A percentile compares a stretch with the other conserved stretches of the same genome.
Conservation (phyloP, 768 basidiomycete genomes). For the Pisolithus sp. region DNA sequence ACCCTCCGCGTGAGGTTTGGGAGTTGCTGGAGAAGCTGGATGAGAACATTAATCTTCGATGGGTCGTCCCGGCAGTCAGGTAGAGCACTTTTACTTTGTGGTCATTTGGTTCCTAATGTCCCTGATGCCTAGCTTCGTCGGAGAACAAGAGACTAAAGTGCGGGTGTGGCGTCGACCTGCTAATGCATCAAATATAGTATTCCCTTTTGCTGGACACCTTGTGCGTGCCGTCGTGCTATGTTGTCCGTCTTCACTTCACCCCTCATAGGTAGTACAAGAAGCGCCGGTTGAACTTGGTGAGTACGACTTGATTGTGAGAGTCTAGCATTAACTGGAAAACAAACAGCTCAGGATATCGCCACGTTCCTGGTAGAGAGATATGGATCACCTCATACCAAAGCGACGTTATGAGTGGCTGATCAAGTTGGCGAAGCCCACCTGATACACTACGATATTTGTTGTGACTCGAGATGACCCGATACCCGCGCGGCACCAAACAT, state of each 20-base stretch:
- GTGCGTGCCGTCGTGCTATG: slow-evolving; percentile 13
- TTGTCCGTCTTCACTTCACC: background rate
- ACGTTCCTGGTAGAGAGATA: slow-evolving; percentile 16
- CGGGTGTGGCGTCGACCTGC: slow-evolving; percentile 26
- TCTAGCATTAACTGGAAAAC: background rate
- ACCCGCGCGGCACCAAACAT: no score
- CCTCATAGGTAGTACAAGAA: slow-evolving; percentile 22
- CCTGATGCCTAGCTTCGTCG: slow-evolving; percentile 8
- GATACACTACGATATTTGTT: background rate
- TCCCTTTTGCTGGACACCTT: slow-evolving; percentile 23
- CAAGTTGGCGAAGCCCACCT: background rate
- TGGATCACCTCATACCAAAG: slow-evolving; percentile 1
- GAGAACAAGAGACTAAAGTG: slow-evolving; percentile 7
- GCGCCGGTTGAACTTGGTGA: slow-evolving; percentile 25
- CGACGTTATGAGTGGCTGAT: background rate
- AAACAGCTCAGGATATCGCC: slow-evolving; percentile 20
- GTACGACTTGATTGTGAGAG: background rate
- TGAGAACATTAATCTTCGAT: slow-evolving; percentile 20
- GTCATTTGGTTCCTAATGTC: background rate
- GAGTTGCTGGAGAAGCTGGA: slow-evolving; percentile 21
- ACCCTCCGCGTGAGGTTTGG: slow-evolving; percentile 20
- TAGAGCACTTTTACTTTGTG: slow-evolving; percentile 2
- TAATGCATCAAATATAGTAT: slow-evolving; percentile 24
- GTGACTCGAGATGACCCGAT: no score
- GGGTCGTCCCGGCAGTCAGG: slow-evolving; percentile 22